Evolutionary conservation across 2,329 filamentous ascomycete species (phyloP).

Genomic region (Nemania abortiva): DNA sequence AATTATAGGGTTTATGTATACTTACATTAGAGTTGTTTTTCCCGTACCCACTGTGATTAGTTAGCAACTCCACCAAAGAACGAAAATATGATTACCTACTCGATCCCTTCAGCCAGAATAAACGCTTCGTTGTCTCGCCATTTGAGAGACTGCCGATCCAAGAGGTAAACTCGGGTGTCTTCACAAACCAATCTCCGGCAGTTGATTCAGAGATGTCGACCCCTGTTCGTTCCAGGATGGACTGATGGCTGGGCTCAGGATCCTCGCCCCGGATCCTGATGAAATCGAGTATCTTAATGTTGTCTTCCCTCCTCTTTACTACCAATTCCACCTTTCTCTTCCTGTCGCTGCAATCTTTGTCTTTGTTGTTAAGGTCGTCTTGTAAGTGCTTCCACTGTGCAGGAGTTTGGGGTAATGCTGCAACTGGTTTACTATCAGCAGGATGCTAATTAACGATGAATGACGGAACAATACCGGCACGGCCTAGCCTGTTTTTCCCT

Average conservation of each 20-base stretch:
- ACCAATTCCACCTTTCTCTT: neutral
- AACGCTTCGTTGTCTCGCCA: neutral
- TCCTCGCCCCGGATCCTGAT: conserved; percentile 9
- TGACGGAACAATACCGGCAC: neutral
- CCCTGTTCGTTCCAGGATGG: conserved; percentile 3
- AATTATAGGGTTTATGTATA: neutral
- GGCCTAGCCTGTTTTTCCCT: neutral
- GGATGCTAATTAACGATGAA: neutral
- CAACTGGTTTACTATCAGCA: neutral
- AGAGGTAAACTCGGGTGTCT: neutral
- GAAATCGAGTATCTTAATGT: neutral
- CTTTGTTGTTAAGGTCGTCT: neutral
- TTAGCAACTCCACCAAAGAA: neutral
- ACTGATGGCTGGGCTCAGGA: conserved; percentile 11
- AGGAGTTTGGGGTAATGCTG: neutral
- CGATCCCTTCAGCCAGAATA: conserved; percentile 15
- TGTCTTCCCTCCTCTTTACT: neutral
- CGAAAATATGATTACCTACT: conserved; percentile 6
- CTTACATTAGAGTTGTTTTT: conserved; percentile 18
- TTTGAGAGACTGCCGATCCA: neutral
- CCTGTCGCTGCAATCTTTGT: neutral
- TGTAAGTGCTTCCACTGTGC: neutral
- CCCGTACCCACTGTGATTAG: conserved; percentile 6
- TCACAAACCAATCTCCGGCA: conserved; percentile 9
- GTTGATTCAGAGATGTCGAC: neutral